Evolutionary conservation across 495 filamentous ascomycete species (phyloP), one percentile per base, ranked within the genome.

Genomic region (Xylaria sp.): DNA sequence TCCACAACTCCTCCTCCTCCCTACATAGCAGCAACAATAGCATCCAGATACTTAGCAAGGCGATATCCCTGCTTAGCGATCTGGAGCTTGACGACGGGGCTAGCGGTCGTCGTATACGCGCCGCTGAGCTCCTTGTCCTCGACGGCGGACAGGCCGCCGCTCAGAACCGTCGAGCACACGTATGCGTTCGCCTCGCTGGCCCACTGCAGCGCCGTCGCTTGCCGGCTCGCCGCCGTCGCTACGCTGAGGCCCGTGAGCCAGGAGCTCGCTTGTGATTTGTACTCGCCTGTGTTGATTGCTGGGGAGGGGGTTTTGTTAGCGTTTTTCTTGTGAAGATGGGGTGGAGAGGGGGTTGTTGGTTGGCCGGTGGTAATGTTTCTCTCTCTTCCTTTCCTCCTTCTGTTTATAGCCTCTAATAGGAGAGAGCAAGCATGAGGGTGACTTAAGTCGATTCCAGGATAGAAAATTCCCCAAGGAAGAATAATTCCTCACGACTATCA

Each of bases 21-120:
- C 55, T 58, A 76, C 24, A 74, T 66, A 19, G 61, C 75, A 19
- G 71, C 77, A 17, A 78, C 78, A n/a, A 80, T 77, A 31, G 76
- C 78, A 46, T 80, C 78, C 37, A 80, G 59, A 67, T 71, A 80
- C 71, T 78, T 80, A 2, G 78, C 78, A 6, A 80, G 71, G 8
- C 87, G 80, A 67, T 87, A 88, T 0, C 89, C 89, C 31, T 83
- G 88, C 79, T 91, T 91, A 0, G 89, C 88, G 75, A 93, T 88
- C 80, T 91, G 88, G 57, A 87, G 46, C 78, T 91, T 83, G 50
- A 93, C 79, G 15, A 85, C 83, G 8, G 83, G 85, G 46, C 85
- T 69, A 58, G 86, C 83, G 43, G 79, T 76, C 29, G 84, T 79
- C 72, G 88, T 87, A 76, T 91, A 91, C 21, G 65, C 74, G 8